phyloP scores from a whole-genome alignment of 2,329 filamentous ascomycete species.

The Colletotrichum destructivum region DNA sequence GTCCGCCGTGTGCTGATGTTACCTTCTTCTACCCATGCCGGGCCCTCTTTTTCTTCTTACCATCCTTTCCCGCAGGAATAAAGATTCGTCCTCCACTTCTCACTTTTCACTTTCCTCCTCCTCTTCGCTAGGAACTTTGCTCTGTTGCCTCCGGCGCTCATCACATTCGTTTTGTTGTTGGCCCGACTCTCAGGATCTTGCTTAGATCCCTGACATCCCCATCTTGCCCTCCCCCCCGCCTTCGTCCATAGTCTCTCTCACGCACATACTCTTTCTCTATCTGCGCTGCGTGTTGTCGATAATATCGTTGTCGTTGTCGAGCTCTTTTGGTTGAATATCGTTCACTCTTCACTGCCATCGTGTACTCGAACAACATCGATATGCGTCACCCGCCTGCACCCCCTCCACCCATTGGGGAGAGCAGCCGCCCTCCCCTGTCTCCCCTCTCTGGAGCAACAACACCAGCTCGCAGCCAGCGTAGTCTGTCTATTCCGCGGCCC shows the following conservation, averaged over 20 bases:
- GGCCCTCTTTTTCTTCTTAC: slow-evolving; percentile 32
- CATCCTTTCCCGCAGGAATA: slow-evolving; percentile 31
- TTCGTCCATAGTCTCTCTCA: slow-evolving; percentile 25
- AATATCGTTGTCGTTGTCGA: slow-evolving; percentile 19
- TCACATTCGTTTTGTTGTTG: slow-evolving; percentile 42
- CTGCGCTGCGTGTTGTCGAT: slow-evolving; percentile 24
- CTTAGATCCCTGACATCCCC: slow-evolving; percentile 35
- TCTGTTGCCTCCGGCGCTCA: slow-evolving; percentile 42
- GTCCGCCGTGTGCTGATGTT: slow-evolving; percentile 32
- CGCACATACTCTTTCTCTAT: slow-evolving; percentile 21
- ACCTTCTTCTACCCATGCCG: slow-evolving; percentile 38
- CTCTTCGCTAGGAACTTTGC: slow-evolving; percentile 31
- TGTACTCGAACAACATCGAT: neutral
- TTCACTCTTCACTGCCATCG: neutral
- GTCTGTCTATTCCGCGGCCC: slow-evolving; percentile 38
- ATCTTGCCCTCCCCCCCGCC: neutral
- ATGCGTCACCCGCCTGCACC: slow-evolving; percentile 28
- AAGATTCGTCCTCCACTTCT: slow-evolving; percentile 39
- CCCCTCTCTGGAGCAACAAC: slow-evolving; percentile 21
- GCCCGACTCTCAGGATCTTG: slow-evolving; percentile 35
- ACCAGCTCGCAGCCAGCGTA: slow-evolving; percentile 38
- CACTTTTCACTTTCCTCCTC: slow-evolving; percentile 28
- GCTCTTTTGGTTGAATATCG: slow-evolving; percentile 5
- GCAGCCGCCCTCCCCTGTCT: slow-evolving; percentile 21
- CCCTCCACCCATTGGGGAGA: slow-evolving; percentile 27